These are phyloP conservation scores for Kewa caespitosa DNA, from an alignment of 179 eudicot species.

Conservation along the genomic window DNA sequence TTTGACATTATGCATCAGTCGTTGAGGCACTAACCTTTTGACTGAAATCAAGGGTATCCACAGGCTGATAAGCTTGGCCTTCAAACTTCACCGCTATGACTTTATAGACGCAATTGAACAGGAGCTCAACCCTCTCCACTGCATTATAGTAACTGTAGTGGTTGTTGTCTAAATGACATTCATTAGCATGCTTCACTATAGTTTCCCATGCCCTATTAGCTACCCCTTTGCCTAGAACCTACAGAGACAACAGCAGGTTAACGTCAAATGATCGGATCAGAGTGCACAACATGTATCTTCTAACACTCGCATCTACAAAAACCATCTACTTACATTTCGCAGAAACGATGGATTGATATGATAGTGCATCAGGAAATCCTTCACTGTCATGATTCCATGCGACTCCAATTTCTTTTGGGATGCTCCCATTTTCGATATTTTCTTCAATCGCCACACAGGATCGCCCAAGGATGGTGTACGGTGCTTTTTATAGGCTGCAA, in stretches of 20 bases:
- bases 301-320: background rate
- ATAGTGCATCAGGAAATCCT: slow-evolving; percentile 38
- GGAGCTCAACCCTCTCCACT: slow-evolving; percentile 23
- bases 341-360: slow-evolving; percentile 25
- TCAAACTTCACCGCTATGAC: slow-evolving; percentile 32
- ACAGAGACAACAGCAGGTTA: background rate
- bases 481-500: slow-evolving; percentile 49
- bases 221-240: slow-evolving; percentile 43
- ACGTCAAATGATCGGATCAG: background rate
- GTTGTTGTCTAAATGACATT: slow-evolving; percentile 31
- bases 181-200: slow-evolving; percentile 42
- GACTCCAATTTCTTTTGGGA: slow-evolving; percentile 31
- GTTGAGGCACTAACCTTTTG: slow-evolving; percentile 31
- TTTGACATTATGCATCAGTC: background rate
- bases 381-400: slow-evolving; percentile 39
- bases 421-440: slow-evolving; percentile 37
- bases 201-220: slow-evolving; percentile 42
- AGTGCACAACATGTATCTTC: background rate
- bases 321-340: slow-evolving; percentile 28
- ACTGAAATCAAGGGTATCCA: slow-evolving; percentile 28
- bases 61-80: slow-evolving; percentile 28
- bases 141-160: slow-evolving; percentile 31
- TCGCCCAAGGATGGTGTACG: slow-evolving; percentile 38
- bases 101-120: slow-evolving; percentile 42
- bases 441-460: slow-evolving; percentile 43